Base-by-base conservation (phyloP, 768 basidiomycete species). In the Pleurotus salmoneostramineus region DNA sequence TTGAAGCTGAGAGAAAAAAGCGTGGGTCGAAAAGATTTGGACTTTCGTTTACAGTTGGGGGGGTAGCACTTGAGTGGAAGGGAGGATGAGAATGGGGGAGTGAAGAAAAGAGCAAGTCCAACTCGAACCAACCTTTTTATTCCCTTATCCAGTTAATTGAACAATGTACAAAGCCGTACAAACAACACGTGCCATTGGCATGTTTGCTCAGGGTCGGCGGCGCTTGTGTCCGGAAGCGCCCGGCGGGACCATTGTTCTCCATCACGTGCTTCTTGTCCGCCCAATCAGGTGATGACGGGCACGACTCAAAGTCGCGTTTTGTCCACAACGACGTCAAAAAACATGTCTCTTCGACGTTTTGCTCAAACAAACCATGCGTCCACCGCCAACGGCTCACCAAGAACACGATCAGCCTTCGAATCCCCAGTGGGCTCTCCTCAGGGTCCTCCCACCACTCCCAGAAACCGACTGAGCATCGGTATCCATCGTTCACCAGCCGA, bases 401-500 rank as follows among this genome's bases (percentile, higher is more conserved):
- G 4, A 80, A 79, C 2, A 80, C 82, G 5, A 76, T 64, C 72
- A 81, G 67, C 68, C 73, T 68, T 61, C 81, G 83, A 34, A 76
- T 54, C 52, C 17, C 52, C 52, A 10, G 52, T 40, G 27, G 52
- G 52, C 52, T 54, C 52, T 5, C 52, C 52, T 5, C 52, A 55
- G 43, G 27, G 36, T 8, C 52, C 32, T 4, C 52, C 52, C 5
- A 42, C 52, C 4, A 55, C 52, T 3, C 52, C 52, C 2, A 21
- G 52, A 21, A 55, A 55, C 31, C 52, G 52, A 7, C 52, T 55
- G 36, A 55, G 52, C 40, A 15, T 87, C 64, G 77, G 80, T 61
- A 64, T 77, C 64, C 70, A 84, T 68, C 76, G 85, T 43, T 88
- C 81, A 7, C 90, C 81, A 3, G 83, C 82, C 36, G 72, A 80